Base-by-base conservation (phyloP, 805 yeast genomes). In the Hanseniaspora lachancei region DNA sequence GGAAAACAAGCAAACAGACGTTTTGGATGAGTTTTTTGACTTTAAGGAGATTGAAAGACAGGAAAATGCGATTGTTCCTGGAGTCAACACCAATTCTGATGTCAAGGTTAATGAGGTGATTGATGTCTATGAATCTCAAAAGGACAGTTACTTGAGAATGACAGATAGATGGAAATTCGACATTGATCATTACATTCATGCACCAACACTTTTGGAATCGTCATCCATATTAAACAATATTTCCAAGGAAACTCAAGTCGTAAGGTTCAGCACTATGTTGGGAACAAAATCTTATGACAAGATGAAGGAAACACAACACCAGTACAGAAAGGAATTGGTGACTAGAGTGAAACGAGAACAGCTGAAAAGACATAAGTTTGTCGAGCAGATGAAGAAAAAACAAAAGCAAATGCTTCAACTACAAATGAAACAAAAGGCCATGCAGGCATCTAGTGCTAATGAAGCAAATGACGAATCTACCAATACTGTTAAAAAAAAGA, bases 251-350 rank as follows among this genome's bases (percentile, higher is more conserved):
- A 89, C 96, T 1, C 97, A 89, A 68, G 82, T 86, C 1, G 86
- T 91, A 34, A 74, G 97, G 58, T 89, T 89, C 69, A 96, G 96
- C 9, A 80, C 95, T 7, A 89, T 89, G 96, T 70, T 91, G 35
- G 73, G 89, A 43, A 80, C 93, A 4, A 91, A 89, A 67, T 82
- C 96, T 0, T 86, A 86, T 64, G 96, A 89, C 54, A 77, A 82
- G 51, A 71, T 82, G 60, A 73, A 87, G 62, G 88, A 89, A 64
- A 84, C 89, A 21, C 80, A 70, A 21, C 57, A 86, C 55, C 76
- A 80, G 63, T 81, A 81, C 68, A 76, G 93, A 61, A 81, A 82
- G 69, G 89, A 79, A 68, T 70, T 68, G 49, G 63, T 67, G 35
- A 62, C 64, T 23, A 68, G 63, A 48, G 68, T 70, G 49, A 70